phyloP scores from a whole-genome alignment of 345 rosid species.

The Euphorbia lathyris region DNA sequence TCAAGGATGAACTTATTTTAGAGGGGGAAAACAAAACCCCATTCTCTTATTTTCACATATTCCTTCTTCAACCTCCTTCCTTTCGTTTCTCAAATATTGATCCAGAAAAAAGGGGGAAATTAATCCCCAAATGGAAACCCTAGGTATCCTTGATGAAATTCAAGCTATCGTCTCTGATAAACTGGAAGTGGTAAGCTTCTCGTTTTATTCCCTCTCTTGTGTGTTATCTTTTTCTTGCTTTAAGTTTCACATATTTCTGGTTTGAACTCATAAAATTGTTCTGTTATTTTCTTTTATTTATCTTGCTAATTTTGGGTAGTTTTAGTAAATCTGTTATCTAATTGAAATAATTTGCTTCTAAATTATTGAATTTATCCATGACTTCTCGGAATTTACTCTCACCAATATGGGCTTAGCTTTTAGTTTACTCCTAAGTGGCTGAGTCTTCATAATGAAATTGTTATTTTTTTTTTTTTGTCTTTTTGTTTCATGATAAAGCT shows the following conservation, averaged over 20 bases:
- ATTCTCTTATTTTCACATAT: neutral
- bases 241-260: neutral
- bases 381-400: neutral
- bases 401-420: neutral
- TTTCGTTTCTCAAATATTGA: neutral
- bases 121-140: constrained; percentile 51
- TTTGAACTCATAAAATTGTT: too few relatives aligned
- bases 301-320: neutral
- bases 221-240: neutral
- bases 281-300: neutral
- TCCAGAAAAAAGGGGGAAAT: too few relatives aligned
- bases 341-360: neutral
- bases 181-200: constrained; percentile 62
- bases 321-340: neutral
- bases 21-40: neutral
- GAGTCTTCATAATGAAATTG: neutral
- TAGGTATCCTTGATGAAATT: constrained; percentile 62
- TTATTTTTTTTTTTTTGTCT: neutral
- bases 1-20: neutral
- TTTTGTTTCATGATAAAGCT: neutral
- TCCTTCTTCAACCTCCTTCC: neutral
- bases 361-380: neutral
- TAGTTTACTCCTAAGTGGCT: neutral
- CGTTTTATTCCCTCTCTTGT: neutral
- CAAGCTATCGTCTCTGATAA: constrained; percentile 72